Evolutionary conservation across 2,329 filamentous ascomycete species (phyloP).

Genomic region (Apiospora sp.): DNA sequence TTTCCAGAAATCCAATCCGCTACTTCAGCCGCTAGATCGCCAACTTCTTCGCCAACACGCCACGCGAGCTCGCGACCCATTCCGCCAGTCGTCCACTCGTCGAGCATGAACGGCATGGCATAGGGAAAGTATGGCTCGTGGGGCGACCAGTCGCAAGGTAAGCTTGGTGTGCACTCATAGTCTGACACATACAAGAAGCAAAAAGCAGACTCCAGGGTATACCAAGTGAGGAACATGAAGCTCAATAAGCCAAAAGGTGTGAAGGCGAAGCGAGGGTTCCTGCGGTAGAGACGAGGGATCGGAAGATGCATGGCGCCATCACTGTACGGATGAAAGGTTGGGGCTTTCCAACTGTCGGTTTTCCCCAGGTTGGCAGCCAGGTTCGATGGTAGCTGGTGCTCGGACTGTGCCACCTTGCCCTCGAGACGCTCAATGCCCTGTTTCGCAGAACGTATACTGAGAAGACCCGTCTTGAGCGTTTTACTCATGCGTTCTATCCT

Average conservation of each 20-base stretch:
- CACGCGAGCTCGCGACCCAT: constrained; percentile 50
- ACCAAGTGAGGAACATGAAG: constrained; percentile 60
- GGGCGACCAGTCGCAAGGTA: constrained; percentile 62
- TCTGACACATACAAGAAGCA: constrained; percentile 64
- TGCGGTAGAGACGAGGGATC: constrained; percentile 56
- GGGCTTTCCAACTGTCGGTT: constrained; percentile 21
- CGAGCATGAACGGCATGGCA: constrained; percentile 67
- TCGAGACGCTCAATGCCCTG: constrained; percentile 67
- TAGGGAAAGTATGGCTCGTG: constrained; percentile 68
- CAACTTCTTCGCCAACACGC: constrained; percentile 51
- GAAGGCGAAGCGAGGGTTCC: constrained; percentile 53
- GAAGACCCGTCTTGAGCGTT: constrained; percentile 58
- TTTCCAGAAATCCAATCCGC: constrained; percentile 54
- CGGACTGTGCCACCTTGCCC: constrained; percentile 54
- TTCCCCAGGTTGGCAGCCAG: constrained; percentile 27
- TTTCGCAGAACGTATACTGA: constrained; percentile 62
- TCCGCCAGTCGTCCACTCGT: constrained; percentile 66
- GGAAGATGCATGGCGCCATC: constrained; percentile 52
- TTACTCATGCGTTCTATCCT: constrained; percentile 59
- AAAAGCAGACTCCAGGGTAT: constrained; percentile 59
- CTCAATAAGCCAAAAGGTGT: constrained; percentile 57
- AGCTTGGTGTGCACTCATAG: constrained; percentile 51
- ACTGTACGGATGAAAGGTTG: constrained; percentile 25
- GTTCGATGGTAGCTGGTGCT: constrained; percentile 37
- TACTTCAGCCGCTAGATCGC: constrained; percentile 57